Conservation (phyloP, 1,139 yeast genomes). For the Geotrichum cucujoidarum region DNA sequence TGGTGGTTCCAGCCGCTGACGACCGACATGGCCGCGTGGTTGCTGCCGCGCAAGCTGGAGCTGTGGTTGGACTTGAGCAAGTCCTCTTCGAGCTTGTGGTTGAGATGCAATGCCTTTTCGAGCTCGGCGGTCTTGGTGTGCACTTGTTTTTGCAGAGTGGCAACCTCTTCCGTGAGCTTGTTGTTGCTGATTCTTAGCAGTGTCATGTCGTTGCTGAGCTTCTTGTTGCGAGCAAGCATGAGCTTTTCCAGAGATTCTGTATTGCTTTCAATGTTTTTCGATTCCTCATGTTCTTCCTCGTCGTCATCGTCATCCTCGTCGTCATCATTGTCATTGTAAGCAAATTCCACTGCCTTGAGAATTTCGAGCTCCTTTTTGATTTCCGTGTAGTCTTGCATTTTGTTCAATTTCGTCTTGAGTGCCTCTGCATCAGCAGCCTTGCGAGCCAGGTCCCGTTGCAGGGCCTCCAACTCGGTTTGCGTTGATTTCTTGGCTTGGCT, state of each 20-base stretch:
- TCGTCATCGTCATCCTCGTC: constrained; percentile 36
- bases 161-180: constrained; percentile 39
- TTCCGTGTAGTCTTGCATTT: constrained; percentile 76
- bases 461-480: constrained; percentile 38
- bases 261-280: constrained; percentile 35
- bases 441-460: constrained; percentile 46
- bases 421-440: constrained; percentile 48
- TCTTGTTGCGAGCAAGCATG: constrained; percentile 55
- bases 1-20: constrained; percentile 38
- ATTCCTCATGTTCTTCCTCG: constrained; percentile 31
- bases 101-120: constrained; percentile 41
- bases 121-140: constrained; percentile 42
- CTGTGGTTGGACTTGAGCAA: constrained; percentile 42
- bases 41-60: constrained; percentile 1
- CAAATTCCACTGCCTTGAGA: constrained; percentile 67
- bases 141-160: constrained; percentile 40
- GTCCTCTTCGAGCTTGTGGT: constrained; percentile 67
- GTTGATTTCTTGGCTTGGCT: constrained; percentile 13
- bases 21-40: constrained; percentile 50
- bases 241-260: constrained; percentile 37
- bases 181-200: constrained; percentile 52
- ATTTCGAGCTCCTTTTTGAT: constrained; percentile 68
- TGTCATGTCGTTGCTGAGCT: constrained; percentile 57
- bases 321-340: constrained; percentile 26
- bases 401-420: constrained; percentile 56